Evolutionary conservation across 345 rosid species (phyloP), one percentile per base, ranked within the genome.

Genomic region (Hypericum perforatum): DNA sequence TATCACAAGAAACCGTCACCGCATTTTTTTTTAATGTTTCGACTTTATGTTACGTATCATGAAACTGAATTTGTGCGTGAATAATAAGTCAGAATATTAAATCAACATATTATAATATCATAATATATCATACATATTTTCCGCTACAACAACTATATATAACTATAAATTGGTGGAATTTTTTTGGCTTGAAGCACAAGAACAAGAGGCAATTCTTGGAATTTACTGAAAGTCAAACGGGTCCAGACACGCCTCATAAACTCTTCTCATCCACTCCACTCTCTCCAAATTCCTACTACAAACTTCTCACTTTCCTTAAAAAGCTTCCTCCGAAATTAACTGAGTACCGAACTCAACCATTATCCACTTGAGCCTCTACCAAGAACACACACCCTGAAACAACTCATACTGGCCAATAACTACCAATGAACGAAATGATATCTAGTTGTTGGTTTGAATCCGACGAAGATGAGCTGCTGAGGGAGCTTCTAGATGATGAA

Each of bases 221-320:
- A 48, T 53, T 60, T 22, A 22, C 1, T 16, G 51, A 61, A 53
- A 63, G 60, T 54, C 59, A 61, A 56, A 60, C 58, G 50, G 48
- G 50, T 38, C 54, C 37, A 22, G 39, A 57, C n/a, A 70, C 63
- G 51, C n/a, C n/a, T 64, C 66, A 70, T 65, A 58, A 62, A 57
- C 53, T 58, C 55, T 49, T 36, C 52, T 36, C 76, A 69, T 78
- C 87, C 69, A 61, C 77, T 79, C 89, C 77, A 76, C 76, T 66
- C 69, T 54, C 56, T 15, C 50, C 38, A 42, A 9, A 41, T 56
- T 40, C 58, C 49, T 15, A 44, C 50, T 49, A 47, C 22, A 42
- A 42, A 49, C 49, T 63, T 52, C 1, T 22, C 32, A 49, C 22
- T 52, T 16, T 11, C 11, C 29, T 13, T 6, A 16, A 7, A 15